Evolutionary conservation across 2,329 filamentous ascomycete species (phyloP).

Genomic region (Aspergillus luchuensis): DNA sequence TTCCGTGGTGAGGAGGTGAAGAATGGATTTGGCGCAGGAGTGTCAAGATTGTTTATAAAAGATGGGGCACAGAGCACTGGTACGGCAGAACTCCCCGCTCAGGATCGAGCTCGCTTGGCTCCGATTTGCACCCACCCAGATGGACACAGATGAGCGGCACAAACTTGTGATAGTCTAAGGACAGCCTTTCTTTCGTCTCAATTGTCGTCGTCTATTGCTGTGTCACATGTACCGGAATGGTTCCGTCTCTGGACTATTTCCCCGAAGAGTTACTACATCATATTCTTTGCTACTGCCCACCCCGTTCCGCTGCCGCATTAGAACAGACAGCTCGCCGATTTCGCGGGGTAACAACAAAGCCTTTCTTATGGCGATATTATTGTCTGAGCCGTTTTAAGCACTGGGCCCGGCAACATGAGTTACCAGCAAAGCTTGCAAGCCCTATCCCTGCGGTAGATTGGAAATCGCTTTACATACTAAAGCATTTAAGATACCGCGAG

Average conservation of each 20-base stretch:
- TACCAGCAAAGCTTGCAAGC: slow-evolving; percentile 57
- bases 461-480: slow-evolving; percentile 67
- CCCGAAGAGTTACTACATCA: slow-evolving; percentile 85
- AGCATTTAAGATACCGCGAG: slow-evolving; percentile 55
- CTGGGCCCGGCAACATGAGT: slow-evolving; percentile 71
- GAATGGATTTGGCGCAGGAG: not conserved
- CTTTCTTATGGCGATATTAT: slow-evolving; percentile 76
- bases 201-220: not conserved
- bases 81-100: slow-evolving; percentile 4
- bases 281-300: slow-evolving; percentile 67
- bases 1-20: not conserved
- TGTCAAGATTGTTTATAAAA: not conserved
- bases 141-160: not conserved
- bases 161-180: not conserved
- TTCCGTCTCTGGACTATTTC: slow-evolving; percentile 47
- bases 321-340: slow-evolving; percentile 66
- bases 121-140: not conserved
- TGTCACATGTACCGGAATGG: slow-evolving; percentile 31
- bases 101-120: not conserved
- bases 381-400: slow-evolving; percentile 70
- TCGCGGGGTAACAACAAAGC: slow-evolving; percentile 66
- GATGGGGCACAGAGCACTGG: not conserved
- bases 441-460: slow-evolving; percentile 66
- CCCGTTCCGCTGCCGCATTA: slow-evolving; percentile 54
- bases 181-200: not conserved